phyloP scores from a whole-genome alignment of 2,329 filamentous ascomycete genomes.

The Fusarium sacchari region DNA sequence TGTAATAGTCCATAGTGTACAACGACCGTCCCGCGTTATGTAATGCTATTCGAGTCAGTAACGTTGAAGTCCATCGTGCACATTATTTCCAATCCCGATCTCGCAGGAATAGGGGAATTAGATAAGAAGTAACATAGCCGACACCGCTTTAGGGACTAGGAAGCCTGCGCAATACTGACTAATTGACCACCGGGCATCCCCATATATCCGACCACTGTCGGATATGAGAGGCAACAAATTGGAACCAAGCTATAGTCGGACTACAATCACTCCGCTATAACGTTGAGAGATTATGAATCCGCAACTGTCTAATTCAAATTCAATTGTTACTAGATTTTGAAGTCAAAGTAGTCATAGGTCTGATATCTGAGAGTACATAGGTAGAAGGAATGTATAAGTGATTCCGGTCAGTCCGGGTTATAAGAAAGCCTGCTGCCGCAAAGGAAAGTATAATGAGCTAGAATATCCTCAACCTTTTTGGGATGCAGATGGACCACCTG shows the following conservation, averaged over 20 bases:
- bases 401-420: no score
- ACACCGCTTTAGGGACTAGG: accelerated
- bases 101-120: accelerated
- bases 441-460: not conserved
- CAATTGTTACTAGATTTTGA: accelerated
- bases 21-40: accelerated
- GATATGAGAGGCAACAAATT: not conserved
- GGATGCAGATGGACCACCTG: no score
- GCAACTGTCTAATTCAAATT: accelerated
- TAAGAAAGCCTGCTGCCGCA: not conserved
- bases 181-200: not conserved
- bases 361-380: not conserved
- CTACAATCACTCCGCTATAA: not conserved
- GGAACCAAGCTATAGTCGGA: no score
- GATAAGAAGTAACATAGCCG: accelerated
- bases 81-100: accelerated
- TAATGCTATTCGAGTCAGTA: not conserved
- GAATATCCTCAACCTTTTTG: accelerated
- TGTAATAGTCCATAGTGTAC: not conserved
- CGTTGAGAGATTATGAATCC: not conserved
- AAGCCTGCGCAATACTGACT: not conserved
- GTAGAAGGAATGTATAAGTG: not conserved
- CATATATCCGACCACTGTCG: not conserved
- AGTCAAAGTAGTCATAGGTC: accelerated
- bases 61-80: not conserved